phyloP scores from a whole-genome alignment of 202 grass and related monocot species.

The Brachypodium distachyon region DNA sequence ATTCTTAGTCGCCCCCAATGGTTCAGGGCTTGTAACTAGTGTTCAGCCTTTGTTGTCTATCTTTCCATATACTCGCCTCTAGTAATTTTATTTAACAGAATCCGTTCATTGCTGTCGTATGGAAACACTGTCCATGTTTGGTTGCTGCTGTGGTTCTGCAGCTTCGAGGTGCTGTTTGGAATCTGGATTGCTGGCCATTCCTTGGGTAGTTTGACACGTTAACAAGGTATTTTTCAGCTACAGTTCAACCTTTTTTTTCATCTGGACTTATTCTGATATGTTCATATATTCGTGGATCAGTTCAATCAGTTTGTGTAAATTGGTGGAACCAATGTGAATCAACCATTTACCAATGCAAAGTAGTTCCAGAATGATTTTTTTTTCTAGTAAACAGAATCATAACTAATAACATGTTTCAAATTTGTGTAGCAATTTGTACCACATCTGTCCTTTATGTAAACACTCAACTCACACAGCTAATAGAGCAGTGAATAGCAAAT shows the following conservation, averaged over 20 bases:
- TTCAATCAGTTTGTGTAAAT: slow-evolving; percentile 14
- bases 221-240: slow-evolving; percentile 19
- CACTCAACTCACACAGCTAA: background rate
- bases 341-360: background rate
- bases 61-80: background rate
- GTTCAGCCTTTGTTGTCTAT: background rate
- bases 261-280: background rate
- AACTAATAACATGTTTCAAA: background rate
- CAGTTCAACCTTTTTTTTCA: background rate
- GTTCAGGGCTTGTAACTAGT: background rate
- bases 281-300: background rate
- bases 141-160: slow-evolving; percentile 23
- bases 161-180: slow-evolving; percentile 30
- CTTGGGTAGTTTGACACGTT: slow-evolving; percentile 29
- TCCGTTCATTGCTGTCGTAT: background rate
- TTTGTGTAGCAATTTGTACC: background rate
- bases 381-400: background rate
- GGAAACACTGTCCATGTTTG: background rate
- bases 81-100: no score
- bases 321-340: slow-evolving; percentile 19
- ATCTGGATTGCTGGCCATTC: slow-evolving; percentile 24
- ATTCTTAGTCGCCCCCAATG: background rate
- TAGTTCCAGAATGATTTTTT: background rate
- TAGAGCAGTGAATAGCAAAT: background rate
- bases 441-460: background rate